phyloP scores from a whole-genome alignment of 352 stramenopile species.

The Globisporangium parvum region DNA sequence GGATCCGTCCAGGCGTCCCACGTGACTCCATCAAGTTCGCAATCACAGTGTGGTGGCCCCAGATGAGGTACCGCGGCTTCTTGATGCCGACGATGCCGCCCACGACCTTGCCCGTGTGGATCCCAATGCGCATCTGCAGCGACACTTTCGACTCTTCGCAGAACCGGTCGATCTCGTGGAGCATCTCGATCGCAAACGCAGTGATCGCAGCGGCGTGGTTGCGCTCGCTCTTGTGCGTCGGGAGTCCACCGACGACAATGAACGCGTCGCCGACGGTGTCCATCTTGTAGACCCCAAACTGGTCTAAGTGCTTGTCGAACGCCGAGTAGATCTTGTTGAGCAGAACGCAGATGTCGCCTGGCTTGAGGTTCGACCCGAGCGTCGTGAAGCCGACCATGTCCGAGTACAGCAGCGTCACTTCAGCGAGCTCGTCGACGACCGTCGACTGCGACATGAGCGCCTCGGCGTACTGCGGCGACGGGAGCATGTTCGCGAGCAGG shows the following conservation, averaged over 20 bases:
- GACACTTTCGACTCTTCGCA: slow-evolving; percentile 50
- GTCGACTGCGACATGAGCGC: slow-evolving; percentile 62
- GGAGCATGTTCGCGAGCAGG: slow-evolving; percentile 84
- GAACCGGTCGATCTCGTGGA: slow-evolving; percentile 80
- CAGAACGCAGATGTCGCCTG: slow-evolving; percentile 62
- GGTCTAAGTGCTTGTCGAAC: slow-evolving; percentile 78
- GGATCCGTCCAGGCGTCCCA: slow-evolving; percentile 44
- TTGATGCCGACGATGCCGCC: slow-evolving; percentile 80
- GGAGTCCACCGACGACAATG: slow-evolving; percentile 72
- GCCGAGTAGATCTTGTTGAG: slow-evolving; percentile 80
- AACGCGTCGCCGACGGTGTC: slow-evolving; percentile 84
- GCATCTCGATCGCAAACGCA: slow-evolving; percentile 80
- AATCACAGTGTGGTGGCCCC: slow-evolving; percentile 72
- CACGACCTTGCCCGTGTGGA: slow-evolving; percentile 80
- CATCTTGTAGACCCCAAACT: slow-evolving; percentile 84
- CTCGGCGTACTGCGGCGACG: slow-evolving; percentile 65
- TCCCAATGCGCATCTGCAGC: slow-evolving; percentile 83
- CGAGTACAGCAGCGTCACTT: slow-evolving; percentile 83
- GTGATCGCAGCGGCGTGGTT: slow-evolving; percentile 69
- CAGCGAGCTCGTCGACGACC: slow-evolving; percentile 74
- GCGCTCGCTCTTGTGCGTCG: slow-evolving; percentile 63
- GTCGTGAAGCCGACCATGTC: slow-evolving; percentile 85
- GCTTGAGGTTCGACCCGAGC: slow-evolving; percentile 50
- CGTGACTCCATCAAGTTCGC: slow-evolving; percentile 79
- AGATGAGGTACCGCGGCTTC: slow-evolving; percentile 84